These are phyloP conservation scores for Puccinia polysora DNA, from an alignment of 1,284 basidiomycete species.

Conservation along the genomic window DNA sequence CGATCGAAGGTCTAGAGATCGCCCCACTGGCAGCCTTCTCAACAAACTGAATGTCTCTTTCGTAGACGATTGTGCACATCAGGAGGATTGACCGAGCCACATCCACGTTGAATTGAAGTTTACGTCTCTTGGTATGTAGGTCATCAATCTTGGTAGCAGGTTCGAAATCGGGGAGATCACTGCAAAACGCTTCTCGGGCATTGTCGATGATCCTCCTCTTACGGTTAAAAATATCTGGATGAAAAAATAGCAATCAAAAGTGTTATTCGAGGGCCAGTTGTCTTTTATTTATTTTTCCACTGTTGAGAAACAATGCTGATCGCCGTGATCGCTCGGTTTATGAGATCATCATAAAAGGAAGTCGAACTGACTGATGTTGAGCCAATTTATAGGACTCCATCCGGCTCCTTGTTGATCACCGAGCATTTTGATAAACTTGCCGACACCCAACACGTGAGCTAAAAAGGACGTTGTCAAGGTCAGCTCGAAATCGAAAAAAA, in stretches of 20 bases:
- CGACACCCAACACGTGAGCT: constrained; percentile 24
- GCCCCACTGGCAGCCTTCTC: constrained; percentile 10
- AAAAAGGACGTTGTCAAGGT: not conserved
- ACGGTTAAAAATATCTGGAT: constrained; percentile 17
- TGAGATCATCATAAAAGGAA: not conserved
- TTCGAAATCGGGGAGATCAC: constrained; percentile 11
- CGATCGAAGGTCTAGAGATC: constrained; percentile 19
- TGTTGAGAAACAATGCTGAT: too few species aligned
- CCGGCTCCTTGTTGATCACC: constrained; percentile 30
- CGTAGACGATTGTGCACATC: constrained; percentile 36
- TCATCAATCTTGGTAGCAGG: constrained; percentile 6
- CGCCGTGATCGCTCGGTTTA: not conserved
- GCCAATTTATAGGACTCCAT: constrained; percentile 38
- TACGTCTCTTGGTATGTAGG: constrained; percentile 6
- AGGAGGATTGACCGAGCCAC: constrained; percentile 30
- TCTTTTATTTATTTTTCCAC: too few species aligned
- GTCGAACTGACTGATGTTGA: constrained; percentile 27
- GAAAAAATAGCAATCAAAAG: too few species aligned
- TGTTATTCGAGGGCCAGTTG: too few species aligned
- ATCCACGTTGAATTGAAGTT: constrained; percentile 31
- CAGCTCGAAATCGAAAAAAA: not conserved
- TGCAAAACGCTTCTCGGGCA: constrained; percentile 17
- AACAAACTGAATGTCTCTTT: constrained; percentile 17
- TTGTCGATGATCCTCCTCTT: constrained; percentile 12
- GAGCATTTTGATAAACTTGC: constrained; percentile 19